Evolutionary conservation across 2,329 filamentous ascomycete species (phyloP).

Genomic region (Neonectria punicea): DNA sequence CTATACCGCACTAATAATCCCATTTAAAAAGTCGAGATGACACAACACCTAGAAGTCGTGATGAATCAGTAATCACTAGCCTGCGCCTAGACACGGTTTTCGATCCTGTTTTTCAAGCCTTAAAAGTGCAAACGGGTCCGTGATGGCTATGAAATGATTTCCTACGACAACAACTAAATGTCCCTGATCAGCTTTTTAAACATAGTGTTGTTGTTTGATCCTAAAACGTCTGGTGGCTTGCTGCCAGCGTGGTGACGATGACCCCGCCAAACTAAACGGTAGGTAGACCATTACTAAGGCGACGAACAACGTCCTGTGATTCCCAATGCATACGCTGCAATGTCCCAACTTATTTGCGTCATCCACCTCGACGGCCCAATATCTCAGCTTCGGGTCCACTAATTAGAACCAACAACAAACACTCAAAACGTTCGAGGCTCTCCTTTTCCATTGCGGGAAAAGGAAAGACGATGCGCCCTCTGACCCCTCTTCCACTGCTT

Average conservation of each 20-base stretch:
- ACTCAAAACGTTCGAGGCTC: neutral
- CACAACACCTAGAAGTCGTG: neutral
- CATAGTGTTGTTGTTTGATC: neutral
- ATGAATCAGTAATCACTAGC: neutral
- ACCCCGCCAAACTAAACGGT: conserved; percentile 14
- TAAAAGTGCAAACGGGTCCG: neutral
- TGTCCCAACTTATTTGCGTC: neutral
- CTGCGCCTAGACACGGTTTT: no score
- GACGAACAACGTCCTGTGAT: neutral
- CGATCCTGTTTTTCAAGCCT: no score
- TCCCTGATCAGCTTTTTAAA: no score
- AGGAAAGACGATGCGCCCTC: neutral
- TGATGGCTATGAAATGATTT: neutral
- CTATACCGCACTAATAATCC: neutral
- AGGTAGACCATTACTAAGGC: conserved; percentile 13
- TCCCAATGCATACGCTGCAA: neutral
- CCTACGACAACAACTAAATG: neutral
- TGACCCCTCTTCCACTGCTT: neutral
- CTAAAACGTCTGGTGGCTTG: neutral
- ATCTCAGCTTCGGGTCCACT: neutral
- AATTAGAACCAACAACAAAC: neutral
- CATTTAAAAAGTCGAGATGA: neutral
- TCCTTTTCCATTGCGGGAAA: neutral
- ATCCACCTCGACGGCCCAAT: neutral
- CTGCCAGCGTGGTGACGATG: neutral